These are phyloP conservation scores for Aegle marmelos DNA, from an alignment of 345 rosid species.

Conservation along the genomic window DNA sequence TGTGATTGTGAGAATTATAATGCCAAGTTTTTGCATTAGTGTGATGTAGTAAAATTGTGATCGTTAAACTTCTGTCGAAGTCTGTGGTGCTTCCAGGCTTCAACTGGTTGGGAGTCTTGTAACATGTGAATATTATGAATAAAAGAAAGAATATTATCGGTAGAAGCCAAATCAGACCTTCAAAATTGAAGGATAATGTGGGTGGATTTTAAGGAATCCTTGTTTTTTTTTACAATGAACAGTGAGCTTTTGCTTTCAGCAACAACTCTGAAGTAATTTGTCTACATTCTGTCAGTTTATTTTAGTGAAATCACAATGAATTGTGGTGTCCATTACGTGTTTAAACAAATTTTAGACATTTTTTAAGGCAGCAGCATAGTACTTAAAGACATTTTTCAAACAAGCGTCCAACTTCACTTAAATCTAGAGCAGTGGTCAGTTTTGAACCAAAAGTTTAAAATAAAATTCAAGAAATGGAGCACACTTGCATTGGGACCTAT, in stretches of 20 bases:
- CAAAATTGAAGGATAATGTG: not conserved
- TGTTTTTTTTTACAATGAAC: not conserved
- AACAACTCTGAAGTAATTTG: not conserved
- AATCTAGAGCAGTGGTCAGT: not conserved
- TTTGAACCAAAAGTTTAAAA: not conserved
- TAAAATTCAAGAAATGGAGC: not conserved
- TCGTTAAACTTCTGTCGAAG: not conserved
- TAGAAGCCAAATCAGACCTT: not conserved
- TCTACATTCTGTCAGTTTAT: not conserved
- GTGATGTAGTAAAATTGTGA: not conserved
- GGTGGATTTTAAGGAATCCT: not conserved
- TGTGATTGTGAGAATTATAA: not conserved
- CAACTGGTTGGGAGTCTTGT: not conserved
- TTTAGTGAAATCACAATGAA: not conserved
- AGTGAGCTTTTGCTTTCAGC: not conserved
- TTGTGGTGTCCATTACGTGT: not conserved
- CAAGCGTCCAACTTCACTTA: not conserved
- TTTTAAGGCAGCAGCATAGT: not conserved
- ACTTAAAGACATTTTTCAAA: not conserved
- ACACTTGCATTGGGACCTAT: not conserved
- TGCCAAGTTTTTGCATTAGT: not conserved
- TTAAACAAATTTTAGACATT: not conserved
- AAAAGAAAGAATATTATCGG: not conserved
- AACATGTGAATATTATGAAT: not conserved
- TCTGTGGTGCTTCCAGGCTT: not conserved